These are phyloP conservation scores for Lasiodiplodia hormozganensis DNA, from an alignment of 2,329 filamentous ascomycete species.

Conservation along the genomic window DNA sequence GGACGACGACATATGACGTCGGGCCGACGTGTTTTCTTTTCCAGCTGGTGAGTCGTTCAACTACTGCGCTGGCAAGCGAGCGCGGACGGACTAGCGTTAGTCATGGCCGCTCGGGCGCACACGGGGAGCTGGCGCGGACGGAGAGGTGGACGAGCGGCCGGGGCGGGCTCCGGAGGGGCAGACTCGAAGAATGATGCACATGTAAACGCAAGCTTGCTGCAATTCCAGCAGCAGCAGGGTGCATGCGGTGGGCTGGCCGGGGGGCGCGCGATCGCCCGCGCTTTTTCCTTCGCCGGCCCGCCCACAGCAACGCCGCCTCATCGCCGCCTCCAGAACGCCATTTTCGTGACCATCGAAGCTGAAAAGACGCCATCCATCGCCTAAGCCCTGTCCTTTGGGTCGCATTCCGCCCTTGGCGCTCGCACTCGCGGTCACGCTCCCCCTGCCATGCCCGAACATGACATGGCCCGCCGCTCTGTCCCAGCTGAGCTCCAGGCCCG, in stretches of 20 bases:
- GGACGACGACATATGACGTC: neutral
- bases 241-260: constrained; percentile 8
- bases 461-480: constrained; percentile 12
- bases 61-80: neutral
- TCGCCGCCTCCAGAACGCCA: constrained; percentile 25
- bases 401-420: constrained; percentile 19
- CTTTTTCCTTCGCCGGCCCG: neutral
- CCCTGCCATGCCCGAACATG: constrained; percentile 20
- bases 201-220: neutral
- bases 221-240: neutral
- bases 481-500: constrained; percentile 23
- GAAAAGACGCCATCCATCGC: constrained; percentile 25
- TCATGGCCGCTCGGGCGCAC: constrained; percentile 1
- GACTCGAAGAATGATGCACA: constrained; percentile 1
- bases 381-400: constrained; percentile 16
- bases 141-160: neutral
- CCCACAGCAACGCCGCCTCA: constrained; percentile 2
- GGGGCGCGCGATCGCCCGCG: constrained; percentile 3
- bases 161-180: neutral
- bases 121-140: neutral
- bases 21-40: no score
- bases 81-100: constrained; percentile 1
- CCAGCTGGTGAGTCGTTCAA: neutral
- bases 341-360: constrained; percentile 22
- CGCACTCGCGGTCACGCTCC: neutral